A percentile compares a stretch with the other conserved stretches of the same genome.
phyloP scores from a whole-genome alignment of 2,329 filamentous ascomycete species.

The Ramularia endophylla region DNA sequence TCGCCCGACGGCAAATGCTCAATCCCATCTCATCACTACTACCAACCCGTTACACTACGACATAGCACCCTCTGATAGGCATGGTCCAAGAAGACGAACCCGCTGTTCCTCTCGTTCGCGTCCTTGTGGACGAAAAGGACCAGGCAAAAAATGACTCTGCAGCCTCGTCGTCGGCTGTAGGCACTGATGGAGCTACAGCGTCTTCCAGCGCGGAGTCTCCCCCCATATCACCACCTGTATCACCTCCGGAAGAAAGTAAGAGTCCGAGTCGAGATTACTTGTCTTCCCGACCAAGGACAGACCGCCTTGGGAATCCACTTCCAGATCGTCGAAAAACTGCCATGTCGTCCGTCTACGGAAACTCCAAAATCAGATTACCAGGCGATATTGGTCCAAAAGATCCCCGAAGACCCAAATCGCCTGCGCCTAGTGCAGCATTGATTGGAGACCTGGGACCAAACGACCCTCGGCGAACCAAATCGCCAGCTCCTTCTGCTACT shows the following conservation, averaged over 20 bases:
- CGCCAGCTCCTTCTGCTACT: constrained; percentile 5
- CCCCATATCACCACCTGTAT: constrained; percentile 21
- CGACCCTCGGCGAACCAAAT: constrained; percentile 22
- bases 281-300: constrained; percentile 22
- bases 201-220: constrained; percentile 9
- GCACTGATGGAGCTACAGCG: too few relatives aligned
- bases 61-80: too few relatives aligned
- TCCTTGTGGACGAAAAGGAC: too few relatives aligned
- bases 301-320: constrained; percentile 27
- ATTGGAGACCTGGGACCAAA: constrained; percentile 30
- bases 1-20: too few relatives aligned
- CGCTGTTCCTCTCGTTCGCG: too few relatives aligned
- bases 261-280: constrained; percentile 19
- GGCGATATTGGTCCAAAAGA: constrained; percentile 33
- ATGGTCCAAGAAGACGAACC: too few relatives aligned
- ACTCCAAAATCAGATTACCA: constrained; percentile 26
- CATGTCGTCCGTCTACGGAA: constrained; percentile 27
- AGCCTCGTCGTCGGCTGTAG: too few relatives aligned
- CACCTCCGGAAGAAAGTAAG: constrained; percentile 12
- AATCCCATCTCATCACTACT: too few relatives aligned
- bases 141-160: too few relatives aligned
- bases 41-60: too few relatives aligned
- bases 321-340: constrained; percentile 23
- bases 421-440: constrained; percentile 19
- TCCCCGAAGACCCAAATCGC: constrained; percentile 29